Evolutionary conservation across 768 basidiomycete species (phyloP).

Genomic region (Termitomyces sp.): DNA sequence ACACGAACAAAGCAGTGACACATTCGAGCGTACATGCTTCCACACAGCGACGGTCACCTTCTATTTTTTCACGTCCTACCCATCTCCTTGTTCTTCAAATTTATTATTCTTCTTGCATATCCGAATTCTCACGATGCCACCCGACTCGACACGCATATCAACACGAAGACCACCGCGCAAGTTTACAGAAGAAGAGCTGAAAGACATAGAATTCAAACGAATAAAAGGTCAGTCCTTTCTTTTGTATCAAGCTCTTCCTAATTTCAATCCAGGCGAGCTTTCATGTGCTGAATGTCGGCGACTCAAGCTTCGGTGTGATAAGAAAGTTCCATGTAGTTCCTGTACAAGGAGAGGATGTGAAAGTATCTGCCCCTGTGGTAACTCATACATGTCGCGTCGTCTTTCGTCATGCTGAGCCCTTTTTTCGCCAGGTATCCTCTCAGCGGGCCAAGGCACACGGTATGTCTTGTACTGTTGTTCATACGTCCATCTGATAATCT

Average conservation of each 20-base stretch:
- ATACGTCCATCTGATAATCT: not conserved
- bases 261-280: constrained; percentile 33
- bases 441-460: constrained; percentile 48
- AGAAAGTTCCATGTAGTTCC: constrained; percentile 45
- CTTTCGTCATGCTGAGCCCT: not conserved
- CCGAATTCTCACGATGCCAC: constrained; percentile 27
- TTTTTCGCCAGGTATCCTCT: constrained; percentile 32
- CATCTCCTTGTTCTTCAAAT: not conserved
- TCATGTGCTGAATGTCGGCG: constrained; percentile 51
- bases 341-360: constrained; percentile 55
- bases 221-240: constrained; percentile 30
- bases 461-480: constrained; percentile 11
- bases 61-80: not conserved
- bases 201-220: constrained; percentile 47
- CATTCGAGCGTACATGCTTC: not conserved
- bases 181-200: constrained; percentile 44
- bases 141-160: constrained; percentile 33
- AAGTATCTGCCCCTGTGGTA: constrained; percentile 60
- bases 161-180: constrained; percentile 35
- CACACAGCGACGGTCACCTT: not conserved
- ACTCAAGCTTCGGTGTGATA: constrained; percentile 48
- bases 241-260: not conserved
- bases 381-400: not conserved
- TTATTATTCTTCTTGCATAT: not conserved
- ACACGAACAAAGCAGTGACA: not conserved